Base-by-base conservation (phyloP, 2,329 filamentous ascomycete genomes). In the Coniochaeta hoffmannii region DNA sequence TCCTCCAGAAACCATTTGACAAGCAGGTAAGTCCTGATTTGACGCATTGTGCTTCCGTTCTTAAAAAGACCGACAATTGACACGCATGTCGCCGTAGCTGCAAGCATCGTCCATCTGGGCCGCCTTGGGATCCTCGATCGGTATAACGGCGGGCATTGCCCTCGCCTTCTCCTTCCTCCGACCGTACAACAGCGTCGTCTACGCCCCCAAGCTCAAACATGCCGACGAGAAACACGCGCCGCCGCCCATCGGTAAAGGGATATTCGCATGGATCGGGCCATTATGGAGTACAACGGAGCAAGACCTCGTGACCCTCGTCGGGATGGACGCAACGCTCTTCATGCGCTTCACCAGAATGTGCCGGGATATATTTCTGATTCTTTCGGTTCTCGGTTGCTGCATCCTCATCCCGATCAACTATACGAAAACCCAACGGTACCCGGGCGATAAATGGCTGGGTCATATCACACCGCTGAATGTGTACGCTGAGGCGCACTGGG, bases 171-270 rank as follows among this genome's bases (percentile, higher is more conserved):
- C 90, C 59, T 76, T 97, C 64, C 78, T 97, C 55, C 89, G 94
- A 58, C 94, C 94, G 5, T 91, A 92, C 71, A 93, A 97, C 71
- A 88, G 87, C 55, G 82, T 93, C 63, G 90, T 99, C 50, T 99
- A 99, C 73, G 92, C 94, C 3, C 94, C 94, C 38, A 93, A 95
- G 69, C 78, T 95, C 51, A 96, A 96, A 69, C 87, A 97, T 76
- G 88, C 90, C 68, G 93, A 97, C 69, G 85, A 90, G 62, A 90
- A 88, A 71, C 91, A 96, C 74, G 83, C 89, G 10, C 94, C 93
- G 17, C 94, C 94, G 12, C 85, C 88, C 1, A 80, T 97, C 64
- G 89, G 88, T 55, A 95, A 88, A 66, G 88, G 89, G n/a, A 75
- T 93, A 10, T 91, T 96, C 68, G 86, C 90, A 50, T 99, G 94